Evolutionary conservation across 192 early-diverging fungal species (phyloP).

Genomic region (Backusella circina): DNA sequence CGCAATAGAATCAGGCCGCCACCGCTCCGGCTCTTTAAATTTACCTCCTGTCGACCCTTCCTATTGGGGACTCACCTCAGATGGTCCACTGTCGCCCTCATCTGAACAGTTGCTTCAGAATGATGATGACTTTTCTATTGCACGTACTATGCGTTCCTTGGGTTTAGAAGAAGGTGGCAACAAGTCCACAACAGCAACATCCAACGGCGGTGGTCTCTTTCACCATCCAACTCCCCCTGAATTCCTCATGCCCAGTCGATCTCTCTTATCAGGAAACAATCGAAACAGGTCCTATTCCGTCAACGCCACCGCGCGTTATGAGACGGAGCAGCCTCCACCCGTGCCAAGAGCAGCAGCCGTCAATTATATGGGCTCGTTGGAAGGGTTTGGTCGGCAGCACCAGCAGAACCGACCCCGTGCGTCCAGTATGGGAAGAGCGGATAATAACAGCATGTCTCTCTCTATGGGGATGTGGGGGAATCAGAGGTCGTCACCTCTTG

Average conservation of each 20-base stretch:
- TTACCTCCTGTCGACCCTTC: constrained; percentile 11
- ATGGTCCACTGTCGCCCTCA: constrained; percentile 11
- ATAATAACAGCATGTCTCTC: constrained; percentile 10
- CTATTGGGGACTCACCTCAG: not conserved
- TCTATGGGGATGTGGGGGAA: constrained; percentile 4
- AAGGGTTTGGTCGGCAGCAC: constrained; percentile 24
- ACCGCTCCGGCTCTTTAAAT: constrained; percentile 29
- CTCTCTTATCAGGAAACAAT: constrained; percentile 14
- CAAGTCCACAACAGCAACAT: not conserved
- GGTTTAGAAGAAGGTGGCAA: constrained; percentile 27
- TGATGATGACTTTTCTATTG: constrained; percentile 28
- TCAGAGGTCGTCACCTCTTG: constrained; percentile 5
- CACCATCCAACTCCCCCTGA: constrained; percentile 6
- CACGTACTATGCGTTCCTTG: constrained; percentile 29
- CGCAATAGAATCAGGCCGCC: constrained; percentile 3
- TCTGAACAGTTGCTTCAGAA: constrained; percentile 30
- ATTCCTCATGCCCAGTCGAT: constrained; percentile 16
- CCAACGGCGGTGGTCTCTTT: constrained; percentile 1
- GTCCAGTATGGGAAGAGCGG: constrained; percentile 45
- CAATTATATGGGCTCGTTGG: not conserved
- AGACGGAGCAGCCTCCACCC: not conserved
- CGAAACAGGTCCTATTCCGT: constrained; percentile 32
- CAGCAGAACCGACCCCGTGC: constrained; percentile 51
- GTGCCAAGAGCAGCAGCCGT: not conserved
- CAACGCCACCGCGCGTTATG: constrained; percentile 22